These are phyloP conservation scores for Entophlyctis luteolus DNA, from an alignment of 192 early-diverging fungal species.

Conservation along the genomic window DNA sequence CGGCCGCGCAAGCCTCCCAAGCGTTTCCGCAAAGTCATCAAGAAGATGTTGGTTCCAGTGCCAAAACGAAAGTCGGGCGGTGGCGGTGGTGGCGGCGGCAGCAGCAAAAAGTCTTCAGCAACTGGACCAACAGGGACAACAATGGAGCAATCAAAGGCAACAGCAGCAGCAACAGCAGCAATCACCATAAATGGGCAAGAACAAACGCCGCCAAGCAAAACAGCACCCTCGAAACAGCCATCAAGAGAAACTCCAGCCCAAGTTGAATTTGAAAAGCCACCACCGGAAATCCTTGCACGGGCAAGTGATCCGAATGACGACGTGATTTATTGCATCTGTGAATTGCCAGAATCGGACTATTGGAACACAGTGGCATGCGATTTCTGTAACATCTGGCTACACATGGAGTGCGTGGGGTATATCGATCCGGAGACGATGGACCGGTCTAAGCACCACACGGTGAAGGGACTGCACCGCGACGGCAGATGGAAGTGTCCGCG, in stretches of 20 bases:
- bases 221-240: neutral
- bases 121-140: neutral
- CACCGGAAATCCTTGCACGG: conserved; percentile 1
- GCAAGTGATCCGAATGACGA: conserved; percentile 4
- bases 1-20: conserved; percentile 3
- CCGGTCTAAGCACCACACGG: neutral
- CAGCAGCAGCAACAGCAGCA: neutral
- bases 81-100: neutral
- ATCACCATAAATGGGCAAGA: neutral
- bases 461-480: conserved; percentile 12
- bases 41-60: conserved; percentile 7
- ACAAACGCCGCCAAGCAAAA: neutral
- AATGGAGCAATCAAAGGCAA: too few species aligned
- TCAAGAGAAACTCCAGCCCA: neutral
- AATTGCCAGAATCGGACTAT: conserved; percentile 1
- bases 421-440: conserved; percentile 1
- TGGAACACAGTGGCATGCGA: conserved; percentile 18
- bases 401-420: conserved; percentile 16
- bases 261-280: neutral
- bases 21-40: conserved; percentile 18
- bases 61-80: neutral
- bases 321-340: conserved; percentile 20
- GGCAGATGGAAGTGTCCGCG: conserved; percentile 22
- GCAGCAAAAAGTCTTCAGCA: neutral
- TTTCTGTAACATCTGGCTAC: conserved; percentile 18